Percentiles rank a stretch among this genome's conserved stretches.
These are phyloP conservation scores for Pichia sp. DNA, from an alignment of 1,139 yeast species.

Conservation along the genomic window DNA sequence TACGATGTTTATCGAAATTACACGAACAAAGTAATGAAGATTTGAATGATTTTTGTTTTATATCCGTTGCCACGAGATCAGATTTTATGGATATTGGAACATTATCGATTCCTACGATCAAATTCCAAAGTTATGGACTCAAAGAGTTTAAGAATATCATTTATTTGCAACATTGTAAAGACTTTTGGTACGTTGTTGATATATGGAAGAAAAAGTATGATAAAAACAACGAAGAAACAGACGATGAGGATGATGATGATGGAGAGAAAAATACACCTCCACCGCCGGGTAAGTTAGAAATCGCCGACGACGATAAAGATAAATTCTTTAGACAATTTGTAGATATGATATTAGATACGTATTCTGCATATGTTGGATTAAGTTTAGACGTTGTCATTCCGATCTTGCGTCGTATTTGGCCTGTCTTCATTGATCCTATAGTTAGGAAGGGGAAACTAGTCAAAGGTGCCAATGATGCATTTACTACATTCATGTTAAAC, in stretches of 20 bases:
- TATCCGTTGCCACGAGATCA: constrained; percentile 26
- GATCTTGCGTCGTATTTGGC: constrained; percentile 30
- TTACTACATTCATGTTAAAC: constrained; percentile 27
- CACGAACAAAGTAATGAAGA: constrained; percentile 26
- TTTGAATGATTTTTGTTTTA: constrained; percentile 22
- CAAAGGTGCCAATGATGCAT: constrained; percentile 27
- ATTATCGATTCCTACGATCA: constrained; percentile 24
- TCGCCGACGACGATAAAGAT: constrained; percentile 5
- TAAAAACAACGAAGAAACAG: constrained; percentile 1
- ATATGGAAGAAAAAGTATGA: background rate
- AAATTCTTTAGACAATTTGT: constrained; percentile 25
- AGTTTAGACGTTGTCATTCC: constrained; percentile 27
- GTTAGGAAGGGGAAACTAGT: constrained; percentile 20
- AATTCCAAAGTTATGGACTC: constrained; percentile 23
- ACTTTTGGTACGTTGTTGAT: constrained; percentile 18
- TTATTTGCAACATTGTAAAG: constrained; percentile 12
- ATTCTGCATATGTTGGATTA: constrained; percentile 27
- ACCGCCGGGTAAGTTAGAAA: background rate
- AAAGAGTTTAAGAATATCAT: constrained; percentile 27
- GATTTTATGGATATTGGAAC: constrained; percentile 28
- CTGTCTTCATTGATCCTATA: constrained; percentile 28
- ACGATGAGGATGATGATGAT: background rate
- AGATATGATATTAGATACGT: constrained; percentile 29
- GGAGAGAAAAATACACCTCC: background rate
- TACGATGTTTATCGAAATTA: constrained; percentile 25